Evolutionary conservation across 1,139 yeast genomes (phyloP), one percentile per base, ranked within the genome.

Genomic region (Blastobotrys capitulatus): DNA sequence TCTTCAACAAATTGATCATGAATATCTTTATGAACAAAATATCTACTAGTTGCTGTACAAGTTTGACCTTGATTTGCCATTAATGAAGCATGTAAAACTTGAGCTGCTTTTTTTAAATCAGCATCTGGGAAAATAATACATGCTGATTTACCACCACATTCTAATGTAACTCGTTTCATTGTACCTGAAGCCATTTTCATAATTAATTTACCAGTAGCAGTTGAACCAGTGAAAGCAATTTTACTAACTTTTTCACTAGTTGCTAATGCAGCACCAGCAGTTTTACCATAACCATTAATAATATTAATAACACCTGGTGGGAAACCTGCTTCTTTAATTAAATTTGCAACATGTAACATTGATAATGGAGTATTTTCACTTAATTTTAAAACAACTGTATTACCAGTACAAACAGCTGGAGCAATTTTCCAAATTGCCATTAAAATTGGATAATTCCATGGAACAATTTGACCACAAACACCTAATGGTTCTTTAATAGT

Each of bases 371-470:
- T 85, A 56, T 84, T 77, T 70, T 83, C 89, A 45, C 92, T 88
- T 45, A 88, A 75, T 72, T 85, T 85, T 68, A 85, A 71, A 50
- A 85, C 86, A 59, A 84, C 75, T 51, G 86, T 77, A 73, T 83
- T 83, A 72, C 90, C 90, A 54, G 89, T 76, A 54, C 87, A 86
- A 59, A 85, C 71, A 53, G 89, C 90, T 50, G 92, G 92, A 53
- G 84, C 90, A 54, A 85, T 73, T 70, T 85, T 85, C 94, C 92
- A 85, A 29, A 87, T 71, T 70, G 83, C 79, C 87, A 85, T 85
- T 66, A 85, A 74, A 54, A 86, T 71, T 56, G 95, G 95, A 79
- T 86, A 86, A 71, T 86, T 86, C 95, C 95, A 86, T 60, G 95
- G 95, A 59, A 86, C 83, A 60, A 85, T 81, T 67, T 82, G 87